These are phyloP conservation scores for Chaetomium fimeti DNA, from an alignment of 495 filamentous ascomycete genomes.

Conservation along the genomic window DNA sequence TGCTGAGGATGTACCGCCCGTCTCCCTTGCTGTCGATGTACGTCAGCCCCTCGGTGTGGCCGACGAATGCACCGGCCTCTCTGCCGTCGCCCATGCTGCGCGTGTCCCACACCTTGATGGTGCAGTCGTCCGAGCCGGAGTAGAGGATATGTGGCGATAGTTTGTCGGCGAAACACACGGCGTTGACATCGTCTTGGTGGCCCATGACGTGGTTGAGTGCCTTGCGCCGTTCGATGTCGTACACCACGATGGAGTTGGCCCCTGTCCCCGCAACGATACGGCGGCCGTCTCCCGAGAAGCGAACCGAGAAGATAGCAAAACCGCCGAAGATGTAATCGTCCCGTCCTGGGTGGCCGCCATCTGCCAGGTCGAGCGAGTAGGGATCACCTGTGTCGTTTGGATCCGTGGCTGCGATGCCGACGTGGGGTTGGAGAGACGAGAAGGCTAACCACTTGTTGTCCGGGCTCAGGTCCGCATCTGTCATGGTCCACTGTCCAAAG, in stretches of 20 bases:
- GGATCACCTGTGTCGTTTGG: constrained; percentile 77
- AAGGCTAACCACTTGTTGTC: constrained; percentile 91
- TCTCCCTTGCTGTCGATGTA: constrained; percentile 97
- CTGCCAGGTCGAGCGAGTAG: constrained; percentile 67
- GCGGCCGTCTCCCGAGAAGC: constrained; percentile 89
- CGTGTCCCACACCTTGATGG: constrained; percentile 95
- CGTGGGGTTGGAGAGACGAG: constrained; percentile 75
- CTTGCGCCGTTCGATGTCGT: constrained; percentile 78
- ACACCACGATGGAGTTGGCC: constrained; percentile 78
- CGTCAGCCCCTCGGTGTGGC: constrained; percentile 91
- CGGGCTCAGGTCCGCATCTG: constrained; percentile 86
- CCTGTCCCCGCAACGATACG: constrained; percentile 88
- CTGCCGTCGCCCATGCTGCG: constrained; percentile 83
- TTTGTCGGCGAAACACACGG: constrained; percentile 90
- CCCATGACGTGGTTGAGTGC: constrained; percentile 72
- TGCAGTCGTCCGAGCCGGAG: constrained; percentile 92
- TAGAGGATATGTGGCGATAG: constrained; percentile 92
- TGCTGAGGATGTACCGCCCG: constrained; percentile 88
- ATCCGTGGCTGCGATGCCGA: constrained; percentile 84
- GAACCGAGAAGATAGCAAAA: constrained; percentile 78
- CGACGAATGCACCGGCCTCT: constrained; percentile 87
- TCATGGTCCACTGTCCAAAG: constrained; percentile 90
- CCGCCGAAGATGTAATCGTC: constrained; percentile 35
- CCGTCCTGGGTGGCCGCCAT: constrained; percentile 40
- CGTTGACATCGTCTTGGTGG: constrained; percentile 89